phyloP scores from a whole-genome alignment of 2,329 filamentous ascomycete genomes.

The Penicillium hesseltinei region DNA sequence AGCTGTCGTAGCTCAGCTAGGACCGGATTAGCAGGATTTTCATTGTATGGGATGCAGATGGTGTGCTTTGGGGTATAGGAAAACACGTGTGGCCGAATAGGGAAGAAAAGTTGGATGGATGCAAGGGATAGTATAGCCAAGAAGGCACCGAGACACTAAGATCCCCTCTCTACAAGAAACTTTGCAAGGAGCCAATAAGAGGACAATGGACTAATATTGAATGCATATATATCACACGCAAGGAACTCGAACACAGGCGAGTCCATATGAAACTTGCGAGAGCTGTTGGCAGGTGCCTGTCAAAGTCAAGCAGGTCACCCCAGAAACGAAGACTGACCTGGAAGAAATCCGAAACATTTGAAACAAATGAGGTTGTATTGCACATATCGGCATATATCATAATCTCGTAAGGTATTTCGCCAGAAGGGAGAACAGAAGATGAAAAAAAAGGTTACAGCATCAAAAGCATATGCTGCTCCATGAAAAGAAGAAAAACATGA shows the following conservation, averaged over 20 bases:
- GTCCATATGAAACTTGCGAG: conserved; percentile 4
- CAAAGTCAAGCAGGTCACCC: neutral
- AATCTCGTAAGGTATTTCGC: conserved; percentile 10
- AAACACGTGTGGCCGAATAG: conserved; percentile 17
- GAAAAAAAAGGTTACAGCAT: neutral
- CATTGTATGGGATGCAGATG: neutral
- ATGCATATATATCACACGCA: conserved; percentile 21
- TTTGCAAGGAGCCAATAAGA: conserved; percentile 1
- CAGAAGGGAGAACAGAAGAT: neutral
- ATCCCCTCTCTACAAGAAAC: conserved; percentile 6
- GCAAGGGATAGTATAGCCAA: conserved; percentile 17
- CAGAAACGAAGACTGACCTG: neutral
- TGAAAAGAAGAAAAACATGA: neutral
- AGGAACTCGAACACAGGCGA: conserved; percentile 21
- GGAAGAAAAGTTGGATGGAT: conserved; percentile 14
- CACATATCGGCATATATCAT: conserved; percentile 11
- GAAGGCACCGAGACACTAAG: conserved; percentile 1
- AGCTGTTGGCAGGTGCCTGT: neutral
- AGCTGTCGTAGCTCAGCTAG: conserved; percentile 5
- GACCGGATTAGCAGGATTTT: conserved; percentile 3
- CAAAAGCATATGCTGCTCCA: neutral
- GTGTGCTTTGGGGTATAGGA: neutral
- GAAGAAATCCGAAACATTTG: neutral
- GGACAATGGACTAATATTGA: neutral
- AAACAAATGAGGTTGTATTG: conserved; percentile 5